A percentile compares a stretch with the other conserved stretches of the same genome.
phyloP scores from a whole-genome alignment of 768 basidiomycete species.

The Lactarius trivialis region DNA sequence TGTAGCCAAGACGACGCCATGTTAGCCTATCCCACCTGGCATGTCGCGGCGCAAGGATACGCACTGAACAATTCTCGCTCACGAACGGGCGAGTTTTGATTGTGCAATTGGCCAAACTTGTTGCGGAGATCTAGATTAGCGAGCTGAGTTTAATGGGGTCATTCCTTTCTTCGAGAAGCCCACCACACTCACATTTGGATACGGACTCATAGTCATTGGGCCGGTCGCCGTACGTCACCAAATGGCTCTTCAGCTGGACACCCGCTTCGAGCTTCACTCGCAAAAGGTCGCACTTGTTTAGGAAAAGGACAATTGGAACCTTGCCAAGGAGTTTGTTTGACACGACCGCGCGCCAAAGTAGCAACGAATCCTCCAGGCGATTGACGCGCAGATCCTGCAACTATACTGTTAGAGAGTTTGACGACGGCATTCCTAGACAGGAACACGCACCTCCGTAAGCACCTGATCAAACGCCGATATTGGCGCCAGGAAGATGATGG shows the following conservation, averaged over 20 bases:
- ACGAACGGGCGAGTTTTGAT: constrained; percentile 59
- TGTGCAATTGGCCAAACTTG: constrained; percentile 67
- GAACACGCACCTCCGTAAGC: constrained; percentile 54
- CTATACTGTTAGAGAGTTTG: constrained; percentile 18
- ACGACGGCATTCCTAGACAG: not conserved
- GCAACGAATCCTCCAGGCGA: constrained; percentile 71
- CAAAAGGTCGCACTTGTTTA: constrained; percentile 77
- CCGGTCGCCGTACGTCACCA: constrained; percentile 65
- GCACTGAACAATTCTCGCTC: constrained; percentile 67
- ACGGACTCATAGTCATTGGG: constrained; percentile 76
- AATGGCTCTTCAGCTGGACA: constrained; percentile 60
- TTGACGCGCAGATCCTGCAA: constrained; percentile 65
- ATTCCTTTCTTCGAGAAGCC: not conserved
- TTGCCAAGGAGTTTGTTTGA: constrained; percentile 66
- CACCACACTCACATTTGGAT: constrained; percentile 51
- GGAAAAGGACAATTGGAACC: constrained; percentile 74
- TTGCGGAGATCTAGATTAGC: constrained; percentile 54
- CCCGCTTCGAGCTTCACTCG: constrained; percentile 74
- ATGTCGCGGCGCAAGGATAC: constrained; percentile 25
- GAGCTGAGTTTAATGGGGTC: not conserved
- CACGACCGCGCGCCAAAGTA: constrained; percentile 66
- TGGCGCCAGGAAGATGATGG: constrained; percentile 83
- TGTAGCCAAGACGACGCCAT: constrained; percentile 27
- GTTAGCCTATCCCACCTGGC: not conserved
- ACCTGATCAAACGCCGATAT: constrained; percentile 87